Evolutionary conservation across 1,284 basidiomycete genomes (phyloP), one percentile per base, ranked within the genome.

Genomic region (Microbotryum silenes-acaulis): DNA sequence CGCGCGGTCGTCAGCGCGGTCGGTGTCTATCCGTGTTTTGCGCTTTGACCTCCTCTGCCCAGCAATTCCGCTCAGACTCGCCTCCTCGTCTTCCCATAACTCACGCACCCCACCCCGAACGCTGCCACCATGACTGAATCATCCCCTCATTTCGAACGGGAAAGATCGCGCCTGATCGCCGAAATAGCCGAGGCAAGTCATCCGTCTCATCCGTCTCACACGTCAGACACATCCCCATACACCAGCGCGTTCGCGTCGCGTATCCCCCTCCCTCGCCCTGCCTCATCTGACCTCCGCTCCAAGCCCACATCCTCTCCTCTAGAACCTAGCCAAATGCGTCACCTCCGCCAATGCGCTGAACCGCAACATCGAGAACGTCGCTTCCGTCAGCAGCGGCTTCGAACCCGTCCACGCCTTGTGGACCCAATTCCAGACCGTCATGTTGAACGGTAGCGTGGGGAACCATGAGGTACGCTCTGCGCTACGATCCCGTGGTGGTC

Each of bases 351-450:
- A 69, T 51, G 59, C 60, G 16, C 56, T 69, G 42, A 69, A 69
- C 48, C 65, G 68, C 47, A 67, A 65, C 59, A 69, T 69, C 37
- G 68, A 69, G 51, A 62, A 51, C 42, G 63, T 65, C 16, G 52
- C 54, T 16, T 21, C 47, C 8, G 65, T 67, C 51, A 65, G 66
- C 20, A 31, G 44, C 25, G 58, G 60, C 10, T 65, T 69, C 29
- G 63, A 62, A 18, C 45, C 63, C 7, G 68, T 69, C 3, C 56
- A 65, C 31, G 27, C 46, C 33, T 52, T 67, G 23, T 69, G 68
- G 68, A 55, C 49, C 5, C 59, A 63, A 46, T 69, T 69, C 48
- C 31, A 56, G 31, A 53, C 56, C 21, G 68, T 67, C 18, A 63
- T 69, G 57, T 57, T 49, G 23, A 55, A 33, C 51, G 48, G 21